Conservation (phyloP, 2,329 filamentous ascomycete species). For the Fusarium caatingaense region DNA sequence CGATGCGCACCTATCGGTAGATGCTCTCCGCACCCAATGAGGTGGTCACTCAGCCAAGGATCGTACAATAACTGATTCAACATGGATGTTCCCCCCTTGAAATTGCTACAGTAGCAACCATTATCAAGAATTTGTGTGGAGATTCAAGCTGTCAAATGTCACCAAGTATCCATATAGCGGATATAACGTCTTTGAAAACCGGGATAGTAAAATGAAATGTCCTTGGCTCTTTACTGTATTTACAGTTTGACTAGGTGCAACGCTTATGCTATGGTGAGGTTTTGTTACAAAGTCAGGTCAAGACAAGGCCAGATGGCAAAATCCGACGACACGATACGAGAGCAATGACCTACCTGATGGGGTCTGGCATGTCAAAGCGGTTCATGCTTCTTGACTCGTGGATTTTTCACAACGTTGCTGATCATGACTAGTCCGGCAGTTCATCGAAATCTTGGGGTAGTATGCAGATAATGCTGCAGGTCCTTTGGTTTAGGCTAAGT, state of each 20-base stretch:
- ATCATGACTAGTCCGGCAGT: background rate
- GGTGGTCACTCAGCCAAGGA: slow-evolving; percentile 11
- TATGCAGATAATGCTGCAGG: background rate
- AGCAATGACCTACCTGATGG: background rate
- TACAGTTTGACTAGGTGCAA: background rate
- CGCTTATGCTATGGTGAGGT: background rate
- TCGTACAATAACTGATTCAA: background rate
- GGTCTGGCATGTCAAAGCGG: background rate
- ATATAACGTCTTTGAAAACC: background rate
- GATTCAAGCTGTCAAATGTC: background rate
- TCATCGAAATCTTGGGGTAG: background rate
- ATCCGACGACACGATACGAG: background rate
- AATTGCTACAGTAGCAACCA: background rate
- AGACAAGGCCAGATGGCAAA: background rate
- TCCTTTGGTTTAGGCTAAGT: background rate
- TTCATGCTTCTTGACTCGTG: background rate
- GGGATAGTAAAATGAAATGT: slow-evolving; percentile 6
- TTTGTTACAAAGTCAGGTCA: slow-evolving; percentile 24
- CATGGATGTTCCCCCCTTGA: background rate
- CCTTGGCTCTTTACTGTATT: background rate
- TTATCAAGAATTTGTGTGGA: background rate
- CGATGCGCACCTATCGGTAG: background rate
- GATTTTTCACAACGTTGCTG: background rate
- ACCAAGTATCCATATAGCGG: background rate
- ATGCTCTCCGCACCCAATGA: slow-evolving; percentile 9